These are phyloP conservation scores for Thelonectria blattea DNA, from an alignment of 2,329 filamentous ascomycete species.

Conservation along the genomic window DNA sequence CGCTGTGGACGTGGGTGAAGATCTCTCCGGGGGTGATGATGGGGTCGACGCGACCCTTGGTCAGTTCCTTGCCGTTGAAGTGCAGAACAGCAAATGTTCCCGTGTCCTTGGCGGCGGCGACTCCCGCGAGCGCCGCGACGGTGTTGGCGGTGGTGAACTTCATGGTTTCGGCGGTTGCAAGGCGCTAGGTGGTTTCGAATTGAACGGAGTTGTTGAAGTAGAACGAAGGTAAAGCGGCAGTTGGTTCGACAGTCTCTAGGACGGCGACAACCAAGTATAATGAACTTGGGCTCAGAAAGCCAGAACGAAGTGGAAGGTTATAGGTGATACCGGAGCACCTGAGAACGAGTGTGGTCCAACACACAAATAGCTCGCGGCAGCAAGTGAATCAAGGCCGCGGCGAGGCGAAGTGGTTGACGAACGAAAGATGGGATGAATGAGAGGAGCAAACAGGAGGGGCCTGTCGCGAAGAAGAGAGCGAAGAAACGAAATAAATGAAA, in stretches of 20 bases:
- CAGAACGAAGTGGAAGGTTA: conserved; percentile 22
- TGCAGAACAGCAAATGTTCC: conserved; percentile 72
- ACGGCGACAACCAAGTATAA: conserved; percentile 30
- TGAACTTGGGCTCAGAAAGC: conserved; percentile 24
- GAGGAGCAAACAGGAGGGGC: conserved; percentile 39
- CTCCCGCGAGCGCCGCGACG: conserved; percentile 48
- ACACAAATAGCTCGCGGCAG: conserved; percentile 21
- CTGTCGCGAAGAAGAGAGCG: conserved; percentile 32
- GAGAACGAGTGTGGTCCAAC: conserved; percentile 37
- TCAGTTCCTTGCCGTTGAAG: conserved; percentile 70
- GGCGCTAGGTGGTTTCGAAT: conserved; percentile 4
- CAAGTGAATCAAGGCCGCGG: conserved; percentile 30
- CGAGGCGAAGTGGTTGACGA: conserved; percentile 30
- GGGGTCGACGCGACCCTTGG: conserved; percentile 70
- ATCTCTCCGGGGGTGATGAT: conserved; percentile 67
- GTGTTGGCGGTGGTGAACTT: conserved; percentile 42
- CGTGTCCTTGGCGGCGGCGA: conserved; percentile 48
- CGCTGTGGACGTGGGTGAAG: conserved; percentile 70
- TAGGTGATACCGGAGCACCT: conserved; percentile 47
- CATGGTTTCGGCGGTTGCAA: conserved; percentile 39
- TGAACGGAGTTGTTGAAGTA: conserved; percentile 7
- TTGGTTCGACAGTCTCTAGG: conserved; percentile 31
- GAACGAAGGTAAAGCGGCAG: conserved; percentile 17
- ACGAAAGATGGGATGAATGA: conserved; percentile 32
- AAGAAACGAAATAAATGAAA: conserved; percentile 41